These are phyloP conservation scores for Suhomyces maxii DNA, from an alignment of 1,139 yeast genomes.

Conservation along the genomic window DNA sequence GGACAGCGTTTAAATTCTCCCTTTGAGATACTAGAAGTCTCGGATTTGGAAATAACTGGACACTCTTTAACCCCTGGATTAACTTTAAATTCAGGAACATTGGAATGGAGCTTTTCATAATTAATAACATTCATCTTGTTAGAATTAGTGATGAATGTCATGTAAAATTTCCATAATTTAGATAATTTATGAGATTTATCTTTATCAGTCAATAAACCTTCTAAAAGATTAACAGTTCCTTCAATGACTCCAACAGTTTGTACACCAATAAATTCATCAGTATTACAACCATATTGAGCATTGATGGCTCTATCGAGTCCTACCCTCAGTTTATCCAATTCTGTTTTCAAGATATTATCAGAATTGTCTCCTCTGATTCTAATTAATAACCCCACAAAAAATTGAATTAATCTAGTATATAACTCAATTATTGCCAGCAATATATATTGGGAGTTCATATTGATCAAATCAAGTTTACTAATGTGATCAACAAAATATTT, in stretches of 20 bases:
- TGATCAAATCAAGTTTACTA: slow-evolving; percentile 9
- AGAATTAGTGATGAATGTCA: slow-evolving; percentile 36
- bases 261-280: slow-evolving; percentile 18
- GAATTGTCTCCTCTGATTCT: slow-evolving; percentile 15
- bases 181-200: slow-evolving; percentile 27
- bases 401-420: slow-evolving; percentile 35
- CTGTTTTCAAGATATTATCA: slow-evolving; percentile 4
- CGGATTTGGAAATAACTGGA: slow-evolving; percentile 14
- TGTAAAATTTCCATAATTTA: slow-evolving; percentile 45
- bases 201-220: slow-evolving; percentile 17
- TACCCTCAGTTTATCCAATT: slow-evolving; percentile 6
- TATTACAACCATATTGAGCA: slow-evolving; percentile 11
- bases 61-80: slow-evolving; percentile 13
- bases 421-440: slow-evolving; percentile 32
- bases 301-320: slow-evolving; percentile 9
- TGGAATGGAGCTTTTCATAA: slow-evolving; percentile 38
- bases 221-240: slow-evolving; percentile 21
- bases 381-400: slow-evolving; percentile 37
- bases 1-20: slow-evolving; percentile 28
- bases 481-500: slow-evolving; percentile 17
- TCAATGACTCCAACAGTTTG: slow-evolving; percentile 23
- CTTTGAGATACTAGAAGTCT: neutral
- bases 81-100: slow-evolving; percentile 30
- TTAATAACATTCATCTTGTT: slow-evolving; percentile 29
- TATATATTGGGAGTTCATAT: slow-evolving; percentile 25